These are phyloP conservation scores for Aspergillus aculeatinus DNA, from an alignment of 2,329 filamentous ascomycete species.

Conservation along the genomic window DNA sequence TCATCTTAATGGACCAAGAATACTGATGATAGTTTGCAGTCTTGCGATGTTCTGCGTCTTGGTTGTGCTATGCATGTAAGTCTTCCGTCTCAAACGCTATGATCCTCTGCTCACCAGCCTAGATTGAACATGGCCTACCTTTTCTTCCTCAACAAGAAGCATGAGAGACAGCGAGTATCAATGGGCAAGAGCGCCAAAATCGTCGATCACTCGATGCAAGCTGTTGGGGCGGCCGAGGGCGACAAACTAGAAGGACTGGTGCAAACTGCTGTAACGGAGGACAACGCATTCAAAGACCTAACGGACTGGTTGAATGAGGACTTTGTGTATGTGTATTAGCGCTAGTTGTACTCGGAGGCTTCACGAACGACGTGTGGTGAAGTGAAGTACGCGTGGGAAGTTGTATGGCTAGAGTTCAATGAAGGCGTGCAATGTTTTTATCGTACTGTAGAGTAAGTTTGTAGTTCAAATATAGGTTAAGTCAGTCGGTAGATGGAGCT, in stretches of 20 bases:
- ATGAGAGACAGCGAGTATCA: slow-evolving; percentile 54
- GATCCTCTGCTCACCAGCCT: background rate
- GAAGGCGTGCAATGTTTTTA: too few relatives aligned
- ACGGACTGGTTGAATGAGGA: slow-evolving; percentile 64
- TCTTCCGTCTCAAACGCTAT: background rate
- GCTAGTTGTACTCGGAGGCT: too few relatives aligned
- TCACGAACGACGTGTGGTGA: background rate
- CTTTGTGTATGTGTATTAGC: slow-evolving; percentile 59
- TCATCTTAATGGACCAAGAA: background rate
- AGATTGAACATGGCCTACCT: slow-evolving; percentile 50
- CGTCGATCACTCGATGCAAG: slow-evolving; percentile 60
- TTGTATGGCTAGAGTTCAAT: too few relatives aligned
- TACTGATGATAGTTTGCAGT: slow-evolving; percentile 19
- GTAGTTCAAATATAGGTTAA: too few relatives aligned
- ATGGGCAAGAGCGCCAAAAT: slow-evolving; percentile 61
- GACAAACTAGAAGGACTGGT: slow-evolving; percentile 31
- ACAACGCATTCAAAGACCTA: slow-evolving; percentile 58
- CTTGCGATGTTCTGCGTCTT: slow-evolving; percentile 62
- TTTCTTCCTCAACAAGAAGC: slow-evolving; percentile 54
- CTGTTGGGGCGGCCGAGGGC: slow-evolving; percentile 24
- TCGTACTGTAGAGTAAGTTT: too few relatives aligned
- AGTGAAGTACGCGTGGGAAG: background rate
- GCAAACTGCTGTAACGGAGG: slow-evolving; percentile 34
- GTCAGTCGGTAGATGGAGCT: too few relatives aligned
- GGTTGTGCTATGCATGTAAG: slow-evolving; percentile 51